A percentile compares a stretch with the other conserved stretches of the same genome.
Evolutionary conservation across 192 early-diverging fungal genomes (phyloP).

Genomic region (Coemansia sp.): DNA sequence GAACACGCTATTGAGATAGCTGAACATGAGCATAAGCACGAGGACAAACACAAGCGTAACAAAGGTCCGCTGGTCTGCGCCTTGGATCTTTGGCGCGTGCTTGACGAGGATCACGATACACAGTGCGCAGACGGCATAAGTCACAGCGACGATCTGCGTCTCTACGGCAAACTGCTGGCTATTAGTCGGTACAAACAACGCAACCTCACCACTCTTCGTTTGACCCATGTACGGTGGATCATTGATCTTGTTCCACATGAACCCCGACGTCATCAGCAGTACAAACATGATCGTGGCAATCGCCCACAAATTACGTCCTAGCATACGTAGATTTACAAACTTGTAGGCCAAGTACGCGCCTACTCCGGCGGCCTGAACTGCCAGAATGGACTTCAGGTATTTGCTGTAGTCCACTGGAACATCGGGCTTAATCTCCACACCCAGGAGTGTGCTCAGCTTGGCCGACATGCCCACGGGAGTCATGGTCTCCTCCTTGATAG

Average conservation of each 20-base stretch:
- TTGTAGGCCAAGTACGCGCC: conserved; percentile 27
- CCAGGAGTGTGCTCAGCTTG: conserved; percentile 45
- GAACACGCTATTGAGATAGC: conserved; percentile 58
- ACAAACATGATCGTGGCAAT: conserved; percentile 44
- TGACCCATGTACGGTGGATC: conserved; percentile 48
- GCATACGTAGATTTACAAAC: conserved; percentile 26
- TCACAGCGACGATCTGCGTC: conserved; percentile 53
- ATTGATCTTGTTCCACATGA: conserved; percentile 59
- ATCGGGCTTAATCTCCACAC: conserved; percentile 31
- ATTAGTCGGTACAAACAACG: conserved; percentile 46
- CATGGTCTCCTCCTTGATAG: conserved; percentile 24
- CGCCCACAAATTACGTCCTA: conserved; percentile 43
- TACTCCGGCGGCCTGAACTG: conserved; percentile 6
- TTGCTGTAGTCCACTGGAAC: conserved; percentile 34
- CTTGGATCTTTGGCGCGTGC: conserved; percentile 45
- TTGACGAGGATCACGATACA: conserved; percentile 49
- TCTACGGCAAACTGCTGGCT: conserved; percentile 54
- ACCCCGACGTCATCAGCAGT: conserved; percentile 56
- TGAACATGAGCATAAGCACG: conserved; percentile 42
- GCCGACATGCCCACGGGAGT: conserved; percentile 31
- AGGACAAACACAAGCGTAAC: conserved; percentile 41
- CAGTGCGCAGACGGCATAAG: conserved; percentile 51
- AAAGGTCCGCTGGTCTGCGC: conserved; percentile 44
- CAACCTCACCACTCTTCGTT: conserved; percentile 31
- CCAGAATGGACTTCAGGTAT: conserved; percentile 7